Base-by-base conservation (phyloP, 176 grass and related monocot species). In the Carex littledalei region DNA sequence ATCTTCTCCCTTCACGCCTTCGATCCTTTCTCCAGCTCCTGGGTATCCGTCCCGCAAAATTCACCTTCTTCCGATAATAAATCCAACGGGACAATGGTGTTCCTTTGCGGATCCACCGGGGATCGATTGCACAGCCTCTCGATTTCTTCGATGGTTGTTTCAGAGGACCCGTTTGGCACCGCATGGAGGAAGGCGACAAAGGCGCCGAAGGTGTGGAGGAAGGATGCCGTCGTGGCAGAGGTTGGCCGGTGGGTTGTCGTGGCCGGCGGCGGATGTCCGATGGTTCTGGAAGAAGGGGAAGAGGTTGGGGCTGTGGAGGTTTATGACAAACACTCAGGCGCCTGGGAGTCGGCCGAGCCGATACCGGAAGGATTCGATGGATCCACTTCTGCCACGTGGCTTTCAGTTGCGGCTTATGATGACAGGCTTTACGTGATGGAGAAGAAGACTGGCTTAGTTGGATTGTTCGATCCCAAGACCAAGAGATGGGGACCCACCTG, bases 391-490 rank as follows among this genome's bases (percentile, higher is more conserved):
- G 89, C 94, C n/a, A 87, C 89, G 13, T 97, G 89, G 91, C 79
- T 95, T 45, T 94, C 96, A 4, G 87, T 52, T 6, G 93, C 88
- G 3, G 80, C 87, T 57, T 94, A 90, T 15, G 85, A 88, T 2
- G 34, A 73, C 16, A 73, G 89, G 56, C 81, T 99, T 68, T 99
- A 94, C 66, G 61, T 95, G 5, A 60, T 84, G 16, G 90, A 94
- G 63, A 84, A 85, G 63, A 65, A 63, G 75, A 84, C 84, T 59
- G 93, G 87, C 37, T 88, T 81, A 31, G 80, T 88, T 11, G 91
- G 91, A 85, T 94, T 87, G 85, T 99, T 99, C 84, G 87, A 99
- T 67, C 93, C 93, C n/a, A 87, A 81, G 37, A 78, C 2, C 6
- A 85, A 81, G 84, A 85, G 8, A 45, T 99, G 96, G 96, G 91